A percentile compares a stretch with the other conserved stretches of the same genome.
Evolutionary conservation across 1,284 basidiomycete genomes (phyloP).

Genomic region (Agroathelia rolfsii): DNA sequence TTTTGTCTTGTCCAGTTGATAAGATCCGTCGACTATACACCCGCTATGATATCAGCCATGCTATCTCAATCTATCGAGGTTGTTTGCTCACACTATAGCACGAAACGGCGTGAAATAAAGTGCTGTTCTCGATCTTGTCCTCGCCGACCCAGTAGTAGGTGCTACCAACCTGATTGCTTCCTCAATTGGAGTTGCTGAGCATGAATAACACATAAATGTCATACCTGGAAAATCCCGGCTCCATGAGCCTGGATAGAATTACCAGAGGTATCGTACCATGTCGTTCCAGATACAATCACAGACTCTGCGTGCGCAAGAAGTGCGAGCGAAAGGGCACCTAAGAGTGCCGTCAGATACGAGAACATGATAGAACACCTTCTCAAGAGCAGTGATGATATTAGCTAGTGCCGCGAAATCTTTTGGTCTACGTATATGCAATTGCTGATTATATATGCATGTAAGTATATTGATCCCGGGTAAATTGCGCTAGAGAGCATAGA

Average conservation of each 20-base stretch:
- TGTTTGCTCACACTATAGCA: slow-evolving; percentile 53
- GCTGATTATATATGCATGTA: too few species aligned
- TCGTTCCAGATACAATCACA: slow-evolving; percentile 53
- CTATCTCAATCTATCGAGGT: slow-evolving; percentile 10
- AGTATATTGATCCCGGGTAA: too few species aligned
- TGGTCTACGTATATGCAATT: too few species aligned
- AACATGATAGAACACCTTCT: too few species aligned
- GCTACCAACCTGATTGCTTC: slow-evolving; percentile 32
- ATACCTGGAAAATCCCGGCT: slow-evolving; percentile 47
- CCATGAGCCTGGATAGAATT: slow-evolving; percentile 59
- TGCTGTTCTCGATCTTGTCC: slow-evolving; percentile 50
- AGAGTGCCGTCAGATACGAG: too few species aligned
- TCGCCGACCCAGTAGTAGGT: slow-evolving; percentile 61
- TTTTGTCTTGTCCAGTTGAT: slow-evolving; percentile 47
- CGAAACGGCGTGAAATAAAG: slow-evolving; percentile 47
- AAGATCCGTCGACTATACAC: slow-evolving; percentile 38
- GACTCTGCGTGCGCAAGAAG: slow-evolving; percentile 9
- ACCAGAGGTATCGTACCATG: slow-evolving; percentile 53
- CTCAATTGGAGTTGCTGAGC: slow-evolving; percentile 1
- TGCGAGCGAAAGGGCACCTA: too few species aligned
- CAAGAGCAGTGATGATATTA: too few species aligned
- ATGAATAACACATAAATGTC: slow-evolving; percentile 4
- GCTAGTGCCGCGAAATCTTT: too few species aligned
- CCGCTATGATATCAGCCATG: not conserved
- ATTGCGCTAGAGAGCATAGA: too few species aligned